Conservation (phyloP, 2,329 filamentous ascomycete species). For the Fusarium chlamydosporum region DNA sequence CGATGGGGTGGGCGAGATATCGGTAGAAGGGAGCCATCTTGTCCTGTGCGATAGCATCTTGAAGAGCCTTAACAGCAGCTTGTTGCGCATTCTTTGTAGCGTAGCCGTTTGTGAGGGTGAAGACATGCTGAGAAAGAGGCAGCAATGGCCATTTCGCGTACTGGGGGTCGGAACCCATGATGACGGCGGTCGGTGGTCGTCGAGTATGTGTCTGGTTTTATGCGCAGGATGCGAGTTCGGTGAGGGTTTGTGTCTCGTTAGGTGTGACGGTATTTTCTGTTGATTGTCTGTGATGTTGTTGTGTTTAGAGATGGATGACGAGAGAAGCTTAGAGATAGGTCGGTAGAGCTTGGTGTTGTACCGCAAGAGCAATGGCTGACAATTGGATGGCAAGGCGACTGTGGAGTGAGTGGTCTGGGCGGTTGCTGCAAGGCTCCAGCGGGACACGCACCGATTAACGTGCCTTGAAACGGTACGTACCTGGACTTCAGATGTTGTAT, state of each 20-base stretch:
- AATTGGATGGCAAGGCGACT: slow-evolving; percentile 46
- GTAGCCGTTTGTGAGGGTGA: slow-evolving; percentile 86
- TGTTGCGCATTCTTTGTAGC: slow-evolving; percentile 76
- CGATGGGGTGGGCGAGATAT: slow-evolving; percentile 84
- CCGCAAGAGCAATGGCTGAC: slow-evolving; percentile 28
- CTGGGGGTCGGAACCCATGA: slow-evolving; percentile 85
- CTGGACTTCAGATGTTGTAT: neutral
- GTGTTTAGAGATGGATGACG: slow-evolving; percentile 47
- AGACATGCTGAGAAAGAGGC: slow-evolving; percentile 86
- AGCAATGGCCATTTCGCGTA: slow-evolving; percentile 89
- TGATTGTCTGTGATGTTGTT: slow-evolving; percentile 23
- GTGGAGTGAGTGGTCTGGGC: slow-evolving; percentile 31
- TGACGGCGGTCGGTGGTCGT: slow-evolving; percentile 53
- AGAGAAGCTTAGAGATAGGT: slow-evolving; percentile 45
- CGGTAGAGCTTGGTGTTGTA: slow-evolving; percentile 43
- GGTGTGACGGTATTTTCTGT: slow-evolving; percentile 9
- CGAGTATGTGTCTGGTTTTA: slow-evolving; percentile 47
- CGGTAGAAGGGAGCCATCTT: slow-evolving; percentile 92
- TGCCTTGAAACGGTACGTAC: slow-evolving; percentile 9
- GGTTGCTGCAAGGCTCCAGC: slow-evolving; percentile 52
- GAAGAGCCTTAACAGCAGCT: slow-evolving; percentile 77
- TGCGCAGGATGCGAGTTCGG: slow-evolving; percentile 10
- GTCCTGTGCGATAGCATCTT: slow-evolving; percentile 85
- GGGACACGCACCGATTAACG: slow-evolving; percentile 49
- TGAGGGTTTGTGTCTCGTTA: neutral